Percentiles rank a stretch among this genome's conserved stretches.
Conservation (phyloP, 352 stramenopile species). For the Thalassiosira ordinaria region DNA sequence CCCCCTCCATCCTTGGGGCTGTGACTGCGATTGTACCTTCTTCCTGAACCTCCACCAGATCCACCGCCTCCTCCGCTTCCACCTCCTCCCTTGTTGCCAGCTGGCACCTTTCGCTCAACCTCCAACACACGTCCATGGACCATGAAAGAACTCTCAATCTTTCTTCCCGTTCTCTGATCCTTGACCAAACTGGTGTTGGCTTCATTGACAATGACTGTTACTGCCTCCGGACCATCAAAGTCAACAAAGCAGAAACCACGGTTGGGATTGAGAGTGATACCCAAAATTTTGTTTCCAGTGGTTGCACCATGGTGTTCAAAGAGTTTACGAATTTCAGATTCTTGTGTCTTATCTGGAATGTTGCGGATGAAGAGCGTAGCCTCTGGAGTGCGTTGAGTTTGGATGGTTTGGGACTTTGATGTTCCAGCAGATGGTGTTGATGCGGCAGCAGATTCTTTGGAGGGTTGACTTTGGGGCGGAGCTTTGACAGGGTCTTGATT, state of each 20-base stretch:
- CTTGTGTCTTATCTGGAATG: slow-evolving; percentile 70
- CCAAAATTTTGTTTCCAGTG: slow-evolving; percentile 70
- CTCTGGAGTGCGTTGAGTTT: slow-evolving; percentile 59
- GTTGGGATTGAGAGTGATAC: slow-evolving; percentile 73
- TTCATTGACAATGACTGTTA: slow-evolving; percentile 53
- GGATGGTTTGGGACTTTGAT: slow-evolving; percentile 16
- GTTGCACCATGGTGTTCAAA: slow-evolving; percentile 72
- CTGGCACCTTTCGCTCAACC: slow-evolving; percentile 73
- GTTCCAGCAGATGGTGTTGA: slow-evolving; percentile 12
- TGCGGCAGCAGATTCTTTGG: slow-evolving; percentile 13
- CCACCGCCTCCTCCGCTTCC: no score
- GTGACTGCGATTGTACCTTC: slow-evolving; percentile 40
- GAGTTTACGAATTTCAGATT: slow-evolving; percentile 73
- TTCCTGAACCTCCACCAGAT: slow-evolving; percentile 23
- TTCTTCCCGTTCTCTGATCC: slow-evolving; percentile 47
- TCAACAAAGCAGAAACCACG: slow-evolving; percentile 80
- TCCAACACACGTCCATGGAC: slow-evolving; percentile 71
- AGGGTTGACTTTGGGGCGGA: slow-evolving; percentile 35
- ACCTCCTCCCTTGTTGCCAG: slow-evolving; percentile 13
- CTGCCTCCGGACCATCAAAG: slow-evolving; percentile 69
- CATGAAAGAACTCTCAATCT: slow-evolving; percentile 63
- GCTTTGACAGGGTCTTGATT: slow-evolving; percentile 33
- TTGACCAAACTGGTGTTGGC: slow-evolving; percentile 43
- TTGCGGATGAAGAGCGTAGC: slow-evolving; percentile 84
- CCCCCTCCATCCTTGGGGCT: slow-evolving; percentile 35